Percentiles rank a stretch among this genome's conserved stretches.
Evolutionary conservation across 2,329 filamentous ascomycete genomes (phyloP).

Genomic region (Westerdykella aurantiaca): DNA sequence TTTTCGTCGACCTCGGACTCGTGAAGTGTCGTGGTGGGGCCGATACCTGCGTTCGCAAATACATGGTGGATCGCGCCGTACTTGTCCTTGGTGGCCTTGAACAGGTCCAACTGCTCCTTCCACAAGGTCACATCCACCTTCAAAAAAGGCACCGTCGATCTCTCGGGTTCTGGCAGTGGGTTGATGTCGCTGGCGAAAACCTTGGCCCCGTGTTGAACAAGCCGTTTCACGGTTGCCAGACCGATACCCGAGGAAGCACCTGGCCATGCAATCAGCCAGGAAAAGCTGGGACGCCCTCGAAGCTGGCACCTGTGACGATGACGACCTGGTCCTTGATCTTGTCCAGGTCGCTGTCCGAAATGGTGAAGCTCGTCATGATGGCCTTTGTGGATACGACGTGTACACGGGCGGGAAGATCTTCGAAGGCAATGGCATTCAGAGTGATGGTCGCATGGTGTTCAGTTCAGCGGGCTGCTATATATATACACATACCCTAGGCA

Average conservation of each 20-base stretch:
- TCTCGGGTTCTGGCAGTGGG: conserved; percentile 30
- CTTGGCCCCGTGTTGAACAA: conserved; percentile 49
- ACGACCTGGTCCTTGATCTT: conserved; percentile 47
- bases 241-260: conserved; percentile 58
- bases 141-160: conserved; percentile 16
- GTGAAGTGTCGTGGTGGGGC: conserved; percentile 12
- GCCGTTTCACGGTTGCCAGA: conserved; percentile 49
- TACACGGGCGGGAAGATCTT: too few relatives aligned
- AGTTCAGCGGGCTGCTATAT: too few relatives aligned
- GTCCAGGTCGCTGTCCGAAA: conserved; percentile 42
- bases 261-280: conserved; percentile 11
- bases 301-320: conserved; percentile 46
- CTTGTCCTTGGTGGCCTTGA: conserved; percentile 44
- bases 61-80: conserved; percentile 43
- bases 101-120: conserved; percentile 47
- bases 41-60: conserved; percentile 37
- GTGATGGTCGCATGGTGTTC: too few relatives aligned
- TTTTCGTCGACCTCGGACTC: conserved; percentile 27
- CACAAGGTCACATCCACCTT: conserved; percentile 40
- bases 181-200: conserved; percentile 54
- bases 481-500: too few relatives aligned
- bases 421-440: too few relatives aligned
- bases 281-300: background rate
- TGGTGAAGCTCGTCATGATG: conserved; percentile 43
- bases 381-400: background rate